A percentile compares a stretch with the other conserved stretches of the same genome.
Conservation (phyloP, 83 land plant genomes). For the Isoetes engelmannii region DNA sequence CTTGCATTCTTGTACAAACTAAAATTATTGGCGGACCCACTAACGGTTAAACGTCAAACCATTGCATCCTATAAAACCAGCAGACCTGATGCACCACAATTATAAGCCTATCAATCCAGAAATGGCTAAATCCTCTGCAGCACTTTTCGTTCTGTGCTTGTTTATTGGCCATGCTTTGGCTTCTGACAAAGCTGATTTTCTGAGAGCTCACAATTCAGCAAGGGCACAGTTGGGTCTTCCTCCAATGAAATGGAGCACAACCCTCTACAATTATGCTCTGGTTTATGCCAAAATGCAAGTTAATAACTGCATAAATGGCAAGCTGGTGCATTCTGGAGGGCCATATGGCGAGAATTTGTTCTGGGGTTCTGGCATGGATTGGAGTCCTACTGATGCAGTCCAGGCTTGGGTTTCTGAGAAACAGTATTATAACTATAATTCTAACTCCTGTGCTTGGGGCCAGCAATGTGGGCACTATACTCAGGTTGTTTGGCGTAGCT, state of each 20-base stretch:
- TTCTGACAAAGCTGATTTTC: neutral
- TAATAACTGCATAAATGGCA: conserved; percentile 11
- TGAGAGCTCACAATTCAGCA: conserved; percentile 14
- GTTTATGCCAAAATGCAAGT: conserved; percentile 17
- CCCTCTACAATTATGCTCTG: conserved; percentile 5
- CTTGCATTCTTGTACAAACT: no score
- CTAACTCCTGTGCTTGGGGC: conserved; percentile 15
- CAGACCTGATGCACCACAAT: no score
- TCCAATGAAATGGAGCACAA: conserved; percentile 9
- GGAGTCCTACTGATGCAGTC: conserved; percentile 20
- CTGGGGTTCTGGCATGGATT: conserved; percentile 23
- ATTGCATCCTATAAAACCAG: no score
- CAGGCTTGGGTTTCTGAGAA: conserved; percentile 23
- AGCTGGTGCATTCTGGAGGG: conserved; percentile 27
- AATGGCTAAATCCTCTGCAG: no score
- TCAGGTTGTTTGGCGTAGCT: conserved; percentile 29
- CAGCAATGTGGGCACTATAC: conserved; percentile 28
- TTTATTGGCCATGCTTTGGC: no score
- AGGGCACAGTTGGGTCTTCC: conserved; percentile 16
- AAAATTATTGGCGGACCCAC: no score
- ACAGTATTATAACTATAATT: conserved; percentile 15
- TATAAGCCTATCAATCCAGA: no score
- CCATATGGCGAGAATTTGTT: conserved; percentile 32
- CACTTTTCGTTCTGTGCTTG: no score
- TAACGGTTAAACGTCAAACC: no score